Base-by-base conservation (phyloP, 2,329 filamentous ascomycete species). In the Curvularia lunata region DNA sequence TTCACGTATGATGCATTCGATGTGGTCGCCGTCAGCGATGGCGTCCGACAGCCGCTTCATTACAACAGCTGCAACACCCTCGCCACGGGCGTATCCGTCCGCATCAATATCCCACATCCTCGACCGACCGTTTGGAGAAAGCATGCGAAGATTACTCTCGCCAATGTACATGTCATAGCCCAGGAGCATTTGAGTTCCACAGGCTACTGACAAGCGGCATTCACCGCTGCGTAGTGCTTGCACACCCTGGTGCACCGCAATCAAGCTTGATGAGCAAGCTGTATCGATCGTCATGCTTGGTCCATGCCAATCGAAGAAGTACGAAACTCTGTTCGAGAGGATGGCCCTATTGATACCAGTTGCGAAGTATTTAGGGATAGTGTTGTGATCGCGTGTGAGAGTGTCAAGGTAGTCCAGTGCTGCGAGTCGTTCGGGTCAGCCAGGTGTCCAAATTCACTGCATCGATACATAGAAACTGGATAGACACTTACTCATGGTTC, bases 61-160 rank as follows among this genome's bases (percentile, higher is more conserved):
- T 16, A 87, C 67, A 1, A 88, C 63, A 2, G 30, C n/a, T 2
- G 23, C 52, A 3, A 67, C 37, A 2, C 65, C 67, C n/a, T 66
- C 55, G 0, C 86, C 87, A 19, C 86, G 80, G 0, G 82, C 85
- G 66, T 89, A 90, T 0, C 88, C 88, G 54, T 85, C 83, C 16
- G 84, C 87, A 4, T 6, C 2, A 1, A 23, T 5, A 49, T 66
- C 62, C 61, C 65, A 77, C 62, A 71, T 73, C 1, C 30, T n/a
- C 3, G 34, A 60, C 5, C 54, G 54, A 0, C 72, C 65, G 18
- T 64, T 62, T 5, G 69, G 63, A 1, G 62, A 71, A 10, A 75
- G 54, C 63, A 74, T 68, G 8, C 25, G 6, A 27, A 8, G 25
- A 27, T 27, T 2, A 27, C 19, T 48, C 28, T 67, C 59, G 1